Evolutionary conservation across 129 eudicot species (phyloP).

Genomic region (Helianthus tuberosus): DNA sequence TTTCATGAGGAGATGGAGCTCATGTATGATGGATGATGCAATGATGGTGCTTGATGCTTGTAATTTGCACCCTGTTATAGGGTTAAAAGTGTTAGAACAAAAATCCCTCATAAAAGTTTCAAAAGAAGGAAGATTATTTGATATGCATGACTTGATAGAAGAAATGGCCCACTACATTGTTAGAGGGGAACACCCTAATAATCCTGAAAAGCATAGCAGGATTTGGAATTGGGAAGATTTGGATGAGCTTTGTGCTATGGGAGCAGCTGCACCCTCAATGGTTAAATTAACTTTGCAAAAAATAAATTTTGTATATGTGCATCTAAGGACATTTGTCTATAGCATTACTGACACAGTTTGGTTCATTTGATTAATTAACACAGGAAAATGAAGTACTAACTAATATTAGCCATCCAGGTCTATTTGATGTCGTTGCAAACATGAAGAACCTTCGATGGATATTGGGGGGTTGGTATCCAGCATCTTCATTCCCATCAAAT

Average conservation of each 20-base stretch:
- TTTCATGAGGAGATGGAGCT: background rate
- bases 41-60: conserved; percentile 7
- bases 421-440: conserved; percentile 4
- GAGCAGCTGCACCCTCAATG: background rate
- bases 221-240: background rate
- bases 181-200: background rate
- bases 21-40: background rate
- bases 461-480: background rate
- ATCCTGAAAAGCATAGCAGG: background rate
- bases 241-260: background rate
- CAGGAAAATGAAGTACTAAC: too few species aligned
- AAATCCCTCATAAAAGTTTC: conserved; percentile 17
- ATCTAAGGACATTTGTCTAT: background rate
- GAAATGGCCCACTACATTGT: conserved; percentile 13
- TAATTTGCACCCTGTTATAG: conserved; percentile 8
- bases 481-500: background rate
- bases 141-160: conserved; percentile 12
- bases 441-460: conserved; percentile 1
- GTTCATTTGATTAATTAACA: too few species aligned
- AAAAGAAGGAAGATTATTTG: background rate
- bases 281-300: too few species aligned
- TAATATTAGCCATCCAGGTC: background rate
- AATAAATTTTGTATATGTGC: background rate
- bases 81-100: conserved; percentile 3
- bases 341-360: too few species aligned